Conservation (phyloP, 2,329 filamentous ascomycete species). For the Aspergillus sp. region DNA sequence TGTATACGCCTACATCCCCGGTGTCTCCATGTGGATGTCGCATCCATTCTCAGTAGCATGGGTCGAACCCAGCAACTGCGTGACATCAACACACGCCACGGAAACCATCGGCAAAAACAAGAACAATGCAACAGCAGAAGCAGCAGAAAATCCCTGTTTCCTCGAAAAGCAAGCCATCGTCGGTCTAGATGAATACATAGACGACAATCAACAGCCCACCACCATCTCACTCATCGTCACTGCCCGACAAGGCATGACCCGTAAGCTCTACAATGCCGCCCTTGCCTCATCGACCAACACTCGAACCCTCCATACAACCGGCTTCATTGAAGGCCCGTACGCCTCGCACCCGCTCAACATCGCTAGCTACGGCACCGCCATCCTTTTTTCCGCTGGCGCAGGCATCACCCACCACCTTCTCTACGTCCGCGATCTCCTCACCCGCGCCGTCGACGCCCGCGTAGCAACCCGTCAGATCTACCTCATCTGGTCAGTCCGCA, state of each 20-base stretch:
- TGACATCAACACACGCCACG: constrained; percentile 16
- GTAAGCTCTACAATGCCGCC: constrained; percentile 51
- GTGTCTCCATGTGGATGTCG: constrained; percentile 40
- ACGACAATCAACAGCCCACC: constrained; percentile 21
- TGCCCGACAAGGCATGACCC: constrained; percentile 57
- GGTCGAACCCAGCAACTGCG: constrained; percentile 28
- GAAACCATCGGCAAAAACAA: constrained; percentile 10
- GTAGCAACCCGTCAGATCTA: constrained; percentile 52
- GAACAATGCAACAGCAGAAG: constrained; percentile 2
- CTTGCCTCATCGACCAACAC: constrained; percentile 34
- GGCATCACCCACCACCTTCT: constrained; percentile 60
- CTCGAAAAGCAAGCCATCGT: constrained; percentile 27
- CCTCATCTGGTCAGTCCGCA: constrained; percentile 56
- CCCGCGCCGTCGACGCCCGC: constrained; percentile 44
- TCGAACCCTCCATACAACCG: constrained; percentile 44
- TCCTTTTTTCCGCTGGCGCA: constrained; percentile 58
- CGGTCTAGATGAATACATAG: constrained; percentile 16
- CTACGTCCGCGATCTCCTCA: constrained; percentile 52
- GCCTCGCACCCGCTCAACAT: constrained; percentile 50
- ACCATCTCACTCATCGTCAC: constrained; percentile 51
- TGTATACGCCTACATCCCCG: constrained; percentile 53
- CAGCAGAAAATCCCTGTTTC: constrained; percentile 12
- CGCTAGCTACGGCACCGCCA: constrained; percentile 54
- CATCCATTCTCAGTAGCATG: constrained; percentile 44
- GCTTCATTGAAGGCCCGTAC: constrained; percentile 57